Evolutionary conservation across 2,329 filamentous ascomycete species (phyloP).

Genomic region (Hyphodiscus sp.): DNA sequence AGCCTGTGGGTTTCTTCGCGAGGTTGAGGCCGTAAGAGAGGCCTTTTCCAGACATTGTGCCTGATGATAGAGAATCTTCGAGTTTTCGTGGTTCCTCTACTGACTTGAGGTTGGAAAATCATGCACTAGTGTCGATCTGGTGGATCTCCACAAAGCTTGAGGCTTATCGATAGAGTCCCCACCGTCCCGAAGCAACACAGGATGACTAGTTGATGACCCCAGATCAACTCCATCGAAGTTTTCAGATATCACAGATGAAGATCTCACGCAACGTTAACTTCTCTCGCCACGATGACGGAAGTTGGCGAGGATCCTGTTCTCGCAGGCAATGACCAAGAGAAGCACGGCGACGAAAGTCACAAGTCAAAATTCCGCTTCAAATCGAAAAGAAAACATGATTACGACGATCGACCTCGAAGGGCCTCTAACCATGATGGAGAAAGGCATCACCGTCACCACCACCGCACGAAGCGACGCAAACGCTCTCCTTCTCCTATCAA

Average conservation of each 20-base stretch:
- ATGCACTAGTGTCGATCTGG: not conserved
- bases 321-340: not conserved
- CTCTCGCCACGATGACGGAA: constrained; percentile 12
- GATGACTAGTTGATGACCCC: not conserved
- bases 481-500: constrained; percentile 14
- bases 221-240: not conserved
- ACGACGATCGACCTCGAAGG: constrained; percentile 7
- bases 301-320: constrained; percentile 1
- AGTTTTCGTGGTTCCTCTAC: not conserved
- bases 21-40: constrained; percentile 54
- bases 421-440: constrained; percentile 9
- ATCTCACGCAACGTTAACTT: not conserved
- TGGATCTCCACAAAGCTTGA: not conserved
- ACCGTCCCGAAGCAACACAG: no score
- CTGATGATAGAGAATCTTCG: not conserved
- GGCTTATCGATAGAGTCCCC: not conserved
- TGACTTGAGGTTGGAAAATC: constrained; percentile 1
- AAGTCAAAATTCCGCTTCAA: constrained; percentile 28
- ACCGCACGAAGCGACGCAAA: constrained; percentile 24
- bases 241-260: not conserved
- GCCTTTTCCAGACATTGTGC: constrained; percentile 29
- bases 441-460: constrained; percentile 21
- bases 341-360: constrained; percentile 2
- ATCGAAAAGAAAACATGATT: constrained; percentile 19
- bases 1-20: constrained; percentile 45